Evolutionary conservation across 768 basidiomycete species (phyloP), one percentile per base, ranked within the genome.

Genomic region (Gautieria morchelliformis): DNA sequence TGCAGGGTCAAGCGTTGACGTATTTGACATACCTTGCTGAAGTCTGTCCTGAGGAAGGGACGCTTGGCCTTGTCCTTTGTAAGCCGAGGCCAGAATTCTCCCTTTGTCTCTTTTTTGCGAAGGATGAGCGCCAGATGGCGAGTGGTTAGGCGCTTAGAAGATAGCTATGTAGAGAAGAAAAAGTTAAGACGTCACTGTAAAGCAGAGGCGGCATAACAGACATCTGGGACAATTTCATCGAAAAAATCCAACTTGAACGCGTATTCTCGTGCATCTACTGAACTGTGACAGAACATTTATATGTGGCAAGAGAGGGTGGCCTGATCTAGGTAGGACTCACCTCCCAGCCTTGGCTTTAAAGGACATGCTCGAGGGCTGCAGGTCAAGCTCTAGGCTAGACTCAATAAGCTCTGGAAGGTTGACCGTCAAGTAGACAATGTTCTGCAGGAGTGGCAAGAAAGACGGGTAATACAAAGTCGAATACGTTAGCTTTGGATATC

Each of bases 31-130:
- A 69, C 69, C 67, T 89, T 95, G 62, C 76, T 76, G 69, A 97
- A 97, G 71, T 97, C 91, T 46, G 93, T 96, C 79, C 96, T 97
- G 71, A 97, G 74, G 72, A 82, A 94, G 58, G 83, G 75, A 52
- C 78, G 82, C 71, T 80, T 89, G 59, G 80, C 66, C 71, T 93
- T 94, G 59, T 89, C 88, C 71, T 95, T 93, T 48, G 89, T 93
- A 52, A 98, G 75, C 58, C 94, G 81, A 24, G 91, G 89, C 95
- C 95, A 98, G 71, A 80, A 98, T 63, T 93, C 95, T 14, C 72
- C 68, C 66, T 84, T 72, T 32, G 68, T 65, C 57, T 84, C 83
- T 70, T 92, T 91, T 74, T 98, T 98, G 70, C 84, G 84, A 56
- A 98, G 75, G 49, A 84, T 72, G 46, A 84, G 74, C 61, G 70